These are phyloP conservation scores for Microbotryomycetes sp. DNA, from an alignment of 1,284 basidiomycete species.

Conservation along the genomic window DNA sequence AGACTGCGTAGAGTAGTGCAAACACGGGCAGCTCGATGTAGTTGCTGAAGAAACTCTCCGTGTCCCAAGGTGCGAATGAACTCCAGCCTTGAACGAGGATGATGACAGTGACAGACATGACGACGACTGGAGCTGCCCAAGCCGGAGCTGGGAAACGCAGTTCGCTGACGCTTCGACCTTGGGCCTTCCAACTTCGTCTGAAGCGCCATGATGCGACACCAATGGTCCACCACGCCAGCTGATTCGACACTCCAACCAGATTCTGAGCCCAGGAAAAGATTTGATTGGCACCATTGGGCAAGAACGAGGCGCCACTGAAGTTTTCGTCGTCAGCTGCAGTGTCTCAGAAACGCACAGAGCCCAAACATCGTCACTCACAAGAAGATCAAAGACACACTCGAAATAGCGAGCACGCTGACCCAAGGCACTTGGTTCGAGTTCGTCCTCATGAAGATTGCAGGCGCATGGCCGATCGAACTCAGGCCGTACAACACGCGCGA, in stretches of 20 bases:
- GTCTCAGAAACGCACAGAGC: not conserved
- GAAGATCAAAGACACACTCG: slow-evolving; percentile 20
- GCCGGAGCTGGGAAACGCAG: slow-evolving; percentile 17
- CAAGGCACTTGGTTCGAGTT: slow-evolving; percentile 19
- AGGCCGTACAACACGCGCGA: slow-evolving; percentile 40
- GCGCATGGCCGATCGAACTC: slow-evolving; percentile 38
- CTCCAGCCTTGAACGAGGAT: slow-evolving; percentile 40
- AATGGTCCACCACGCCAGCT: slow-evolving; percentile 30
- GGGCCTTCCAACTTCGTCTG: slow-evolving; percentile 15
- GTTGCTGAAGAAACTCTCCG: slow-evolving; percentile 31
- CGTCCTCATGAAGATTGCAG: slow-evolving; percentile 37
- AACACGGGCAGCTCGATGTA: slow-evolving; percentile 33
- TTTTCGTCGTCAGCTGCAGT: not conserved
- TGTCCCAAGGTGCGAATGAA: slow-evolving; percentile 31
- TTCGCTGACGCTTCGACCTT: slow-evolving; percentile 11
- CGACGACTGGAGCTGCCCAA: slow-evolving; percentile 25
- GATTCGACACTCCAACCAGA: slow-evolving; percentile 25
- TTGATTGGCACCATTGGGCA: slow-evolving; percentile 20
- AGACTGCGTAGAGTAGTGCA: slow-evolving; percentile 19
- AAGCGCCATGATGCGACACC: slow-evolving; percentile 26
- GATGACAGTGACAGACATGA: slow-evolving; percentile 33
- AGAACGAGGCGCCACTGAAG: slow-evolving; percentile 28
- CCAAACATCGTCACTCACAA: not conserved
- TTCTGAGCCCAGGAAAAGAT: slow-evolving; percentile 24
- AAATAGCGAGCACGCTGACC: slow-evolving; percentile 10